These are phyloP conservation scores for Erodium trifolium DNA, from an alignment of 441 rosid genomes.

Conservation along the genomic window DNA sequence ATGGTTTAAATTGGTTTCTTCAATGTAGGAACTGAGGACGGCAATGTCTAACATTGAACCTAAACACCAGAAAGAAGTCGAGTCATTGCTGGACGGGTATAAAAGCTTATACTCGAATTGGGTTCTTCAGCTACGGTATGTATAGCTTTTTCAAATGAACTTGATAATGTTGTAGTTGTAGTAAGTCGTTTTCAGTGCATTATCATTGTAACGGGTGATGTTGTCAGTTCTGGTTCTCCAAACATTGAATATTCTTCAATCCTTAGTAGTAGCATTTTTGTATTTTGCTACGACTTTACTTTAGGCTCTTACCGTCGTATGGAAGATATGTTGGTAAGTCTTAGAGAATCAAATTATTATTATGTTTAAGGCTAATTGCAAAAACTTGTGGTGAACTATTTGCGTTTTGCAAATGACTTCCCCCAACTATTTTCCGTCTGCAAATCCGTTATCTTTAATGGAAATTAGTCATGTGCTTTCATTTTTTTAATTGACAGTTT, in stretches of 20 bases:
- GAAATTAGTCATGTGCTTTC: no score
- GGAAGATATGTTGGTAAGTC: not conserved
- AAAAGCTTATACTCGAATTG: conserved; percentile 56
- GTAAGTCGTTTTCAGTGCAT: not conserved
- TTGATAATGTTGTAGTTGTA: not conserved
- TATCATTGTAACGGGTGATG: not conserved
- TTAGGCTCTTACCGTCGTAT: not conserved
- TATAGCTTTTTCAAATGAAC: not conserved
- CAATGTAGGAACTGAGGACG: conserved; percentile 57
- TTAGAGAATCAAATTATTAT: not conserved
- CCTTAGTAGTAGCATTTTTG: not conserved
- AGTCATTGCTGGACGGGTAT: conserved; percentile 46
- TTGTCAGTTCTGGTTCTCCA: not conserved
- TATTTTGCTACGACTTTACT: not conserved
- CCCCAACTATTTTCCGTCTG: no score
- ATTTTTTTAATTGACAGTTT: no score
- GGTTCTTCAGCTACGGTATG: conserved; percentile 67
- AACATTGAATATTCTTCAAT: not conserved
- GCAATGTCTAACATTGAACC: conserved; percentile 45
- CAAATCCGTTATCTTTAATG: no score
- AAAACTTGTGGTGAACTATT: no score
- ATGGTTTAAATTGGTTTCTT: not conserved
- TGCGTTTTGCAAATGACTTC: no score
- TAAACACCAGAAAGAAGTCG: conserved; percentile 57
- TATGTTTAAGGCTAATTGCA: no score